Evolutionary conservation across 2,329 filamentous ascomycete genomes (phyloP), one percentile per base, ranked within the genome.

Genomic region (Xylogone sp.): DNA sequence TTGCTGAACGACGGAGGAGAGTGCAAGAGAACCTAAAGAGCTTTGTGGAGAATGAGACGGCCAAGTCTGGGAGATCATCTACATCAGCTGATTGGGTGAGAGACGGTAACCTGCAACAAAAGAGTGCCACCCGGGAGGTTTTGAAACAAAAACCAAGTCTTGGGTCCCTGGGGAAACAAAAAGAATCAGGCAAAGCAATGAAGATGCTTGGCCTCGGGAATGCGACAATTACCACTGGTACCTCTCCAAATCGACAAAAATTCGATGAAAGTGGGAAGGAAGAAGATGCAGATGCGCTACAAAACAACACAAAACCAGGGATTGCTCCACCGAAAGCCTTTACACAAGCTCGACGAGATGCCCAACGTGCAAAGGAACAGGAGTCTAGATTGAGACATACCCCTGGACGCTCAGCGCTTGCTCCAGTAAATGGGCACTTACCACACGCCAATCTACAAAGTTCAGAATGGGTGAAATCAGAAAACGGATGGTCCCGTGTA

Each of bases 1-100:
- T 92, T 39, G 87, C 86, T 2, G 80, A 84, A 56, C 82, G 87
- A 16, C 82, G 87, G 50, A 81, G 81, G 24, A 80, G 85, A 1
- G 86, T 92, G 7, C 83, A 88, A 48, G 87, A 92, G 66, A 86
- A 83, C 58, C 71, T 92, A 43, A 87, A 83, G 7, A 86, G 81
- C 0, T 86, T 84, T 56, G 83, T 82, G 0, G 85, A 88, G 59
- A 77, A 78, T 2, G 83, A 89, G 45, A 74, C 53, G 19, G 72
- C 43, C 76, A 75, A 3, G 73, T 76, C 20, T 58, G 69, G 50
- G 34, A 68, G 56, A 61, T 66, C 45, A 12, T 46, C 47, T 52
- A 64, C 12, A 71, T 75, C 29, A 58, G 64, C 5, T 54, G 65
- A 45, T 60, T 65, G 52, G 71, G 71, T 43, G 27, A 65, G 45